Evolutionary conservation across 176 grass and related monocot species (phyloP).

Genomic region (Ampelocalamus luodianensis): DNA sequence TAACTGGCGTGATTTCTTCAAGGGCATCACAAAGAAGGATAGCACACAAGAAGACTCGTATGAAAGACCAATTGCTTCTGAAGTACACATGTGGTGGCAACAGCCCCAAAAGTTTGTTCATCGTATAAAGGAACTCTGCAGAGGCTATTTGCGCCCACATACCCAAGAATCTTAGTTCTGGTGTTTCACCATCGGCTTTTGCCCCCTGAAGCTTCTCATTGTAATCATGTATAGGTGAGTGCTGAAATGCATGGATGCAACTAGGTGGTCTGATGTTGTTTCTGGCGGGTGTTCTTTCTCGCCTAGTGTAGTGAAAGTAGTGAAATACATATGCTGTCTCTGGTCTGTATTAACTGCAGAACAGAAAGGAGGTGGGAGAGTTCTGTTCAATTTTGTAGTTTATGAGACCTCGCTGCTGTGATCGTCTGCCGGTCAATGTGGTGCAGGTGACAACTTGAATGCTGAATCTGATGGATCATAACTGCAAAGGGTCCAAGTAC

Average conservation of each 20-base stretch:
- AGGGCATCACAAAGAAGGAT: constrained; percentile 44
- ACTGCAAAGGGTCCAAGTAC: constrained; percentile 18
- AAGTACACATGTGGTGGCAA: constrained; percentile 54
- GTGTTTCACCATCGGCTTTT: background rate
- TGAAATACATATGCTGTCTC: constrained; percentile 2
- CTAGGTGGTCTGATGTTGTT: background rate
- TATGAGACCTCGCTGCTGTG: constrained; percentile 21
- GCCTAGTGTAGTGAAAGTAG: background rate
- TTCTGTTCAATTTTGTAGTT: constrained; percentile 29
- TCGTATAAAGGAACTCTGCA: constrained; percentile 40
- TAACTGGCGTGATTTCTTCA: constrained; percentile 48
- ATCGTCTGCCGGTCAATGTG: constrained; percentile 15
- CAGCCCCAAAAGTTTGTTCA: constrained; percentile 37
- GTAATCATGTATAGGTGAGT: background rate
- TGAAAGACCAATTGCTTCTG: constrained; percentile 34
- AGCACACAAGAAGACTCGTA: constrained; percentile 35
- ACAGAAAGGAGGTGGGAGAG: background rate
- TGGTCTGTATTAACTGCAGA: background rate
- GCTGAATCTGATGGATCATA: constrained; percentile 36
- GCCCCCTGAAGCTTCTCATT: background rate
- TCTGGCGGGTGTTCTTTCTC: background rate
- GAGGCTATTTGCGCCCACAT: constrained; percentile 40
- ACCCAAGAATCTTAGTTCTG: constrained; percentile 35
- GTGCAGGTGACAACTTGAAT: constrained; percentile 45
- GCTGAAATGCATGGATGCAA: background rate